Conservation (phyloP, 345 rosid species). For the Kernera saxatilis region DNA sequence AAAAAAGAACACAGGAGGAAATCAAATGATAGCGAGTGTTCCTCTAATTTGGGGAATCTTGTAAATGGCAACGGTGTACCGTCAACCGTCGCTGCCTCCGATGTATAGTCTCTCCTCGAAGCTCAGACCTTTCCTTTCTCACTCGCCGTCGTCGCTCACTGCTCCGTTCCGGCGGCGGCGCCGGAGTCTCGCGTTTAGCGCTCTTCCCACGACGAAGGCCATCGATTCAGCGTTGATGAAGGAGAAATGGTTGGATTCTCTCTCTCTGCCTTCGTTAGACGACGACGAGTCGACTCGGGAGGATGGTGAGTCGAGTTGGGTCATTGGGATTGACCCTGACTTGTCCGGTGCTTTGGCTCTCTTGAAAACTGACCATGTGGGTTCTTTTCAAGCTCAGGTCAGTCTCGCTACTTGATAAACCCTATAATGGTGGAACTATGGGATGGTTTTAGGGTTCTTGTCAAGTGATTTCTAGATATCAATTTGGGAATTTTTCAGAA, state of each 20-base stretch:
- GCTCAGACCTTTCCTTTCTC: conserved; percentile 28
- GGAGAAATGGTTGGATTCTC: conserved; percentile 62
- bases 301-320: conserved; percentile 39
- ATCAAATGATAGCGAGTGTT: not conserved
- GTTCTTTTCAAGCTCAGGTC: conserved; percentile 55
- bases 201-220: conserved; percentile 15
- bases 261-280: conserved; percentile 34
- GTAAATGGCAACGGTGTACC: conserved; percentile 16
- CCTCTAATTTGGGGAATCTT: not conserved
- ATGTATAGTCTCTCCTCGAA: conserved; percentile 32
- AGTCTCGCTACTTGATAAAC: not conserved
- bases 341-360: conserved; percentile 74
- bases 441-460: not conserved
- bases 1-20: no score
- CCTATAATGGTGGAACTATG: not conserved
- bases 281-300: conserved; percentile 13
- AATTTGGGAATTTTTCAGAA: not conserved
- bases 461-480: not conserved
- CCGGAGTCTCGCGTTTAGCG: not conserved
- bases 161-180: not conserved
- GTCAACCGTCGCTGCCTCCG: conserved; percentile 16
- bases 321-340: conserved; percentile 82
- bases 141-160: not conserved
- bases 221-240: conserved; percentile 37
- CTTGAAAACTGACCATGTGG: conserved; percentile 44